Evolutionary conservation across 495 filamentous ascomycete genomes (phyloP), one percentile per base, ranked within the genome.

Genomic region (Pyrenula aspistea): DNA sequence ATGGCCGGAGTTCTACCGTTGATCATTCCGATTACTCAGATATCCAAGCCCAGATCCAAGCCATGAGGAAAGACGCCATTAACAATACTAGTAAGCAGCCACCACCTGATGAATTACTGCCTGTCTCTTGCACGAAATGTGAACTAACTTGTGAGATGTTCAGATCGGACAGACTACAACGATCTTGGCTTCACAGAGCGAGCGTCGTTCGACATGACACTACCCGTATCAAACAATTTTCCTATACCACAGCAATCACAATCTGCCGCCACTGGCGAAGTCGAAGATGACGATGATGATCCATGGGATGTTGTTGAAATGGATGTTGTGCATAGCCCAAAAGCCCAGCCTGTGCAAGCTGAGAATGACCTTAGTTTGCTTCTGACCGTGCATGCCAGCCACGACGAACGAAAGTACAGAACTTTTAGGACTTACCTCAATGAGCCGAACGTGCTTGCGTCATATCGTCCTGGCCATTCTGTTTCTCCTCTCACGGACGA

Each of bases 401-500:
- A 72, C 8, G 73, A 77, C 61, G 75, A 80, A 61, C 52, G 69
- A 19, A 69, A 72, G 53, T 67, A 80, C 24, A 73, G 85, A 49
- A 79, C 81, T 1, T 85, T 86, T 61, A 83, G 78, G 19, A 79
- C 78, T 2, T 83, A 86, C 63, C 62, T 89, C 51, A 81, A 86
- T 53, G 78, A 83, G 53, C 74, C 77, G 1, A 85, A 88, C 55
- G 75, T 91, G n/a, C 78, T 98, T 10, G 82, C 86, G 11, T 80
- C 79, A 0, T 97, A 98, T 61, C 76, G 76, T 15, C 86, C 90
- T 2, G 83, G 87, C 2, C 77, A 84, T 22, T 74, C 79, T 20
- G 89, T 85, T 2, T 91, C 88, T 31, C 93, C 91, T 2, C 70
- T 96, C 22, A 88, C 83, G 62, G 91, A 97, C 63, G 77, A 82